These are phyloP conservation scores for Ceriops decandra DNA, from an alignment of 345 rosid species.

Conservation along the genomic window DNA sequence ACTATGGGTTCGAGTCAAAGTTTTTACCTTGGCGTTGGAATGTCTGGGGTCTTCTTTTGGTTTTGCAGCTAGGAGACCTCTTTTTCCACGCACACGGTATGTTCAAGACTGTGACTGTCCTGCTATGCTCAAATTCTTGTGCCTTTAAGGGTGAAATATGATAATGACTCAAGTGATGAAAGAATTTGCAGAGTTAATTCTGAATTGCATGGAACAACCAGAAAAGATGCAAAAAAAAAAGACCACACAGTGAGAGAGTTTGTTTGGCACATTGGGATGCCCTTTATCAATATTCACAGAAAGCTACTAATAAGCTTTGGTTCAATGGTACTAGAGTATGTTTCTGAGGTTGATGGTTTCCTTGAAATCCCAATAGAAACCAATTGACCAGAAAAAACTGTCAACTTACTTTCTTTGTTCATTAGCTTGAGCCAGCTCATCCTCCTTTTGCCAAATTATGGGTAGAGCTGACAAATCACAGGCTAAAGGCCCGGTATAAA, in stretches of 20 bases:
- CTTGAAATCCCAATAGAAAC: too few species aligned
- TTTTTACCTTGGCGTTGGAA: conserved; percentile 31
- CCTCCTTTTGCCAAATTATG: conserved; percentile 33
- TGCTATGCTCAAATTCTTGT: conserved; percentile 34
- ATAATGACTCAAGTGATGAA: background rate
- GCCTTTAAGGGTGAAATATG: conserved; percentile 22
- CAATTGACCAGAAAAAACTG: background rate
- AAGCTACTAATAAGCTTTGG: too few species aligned
- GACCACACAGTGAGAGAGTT: too few species aligned
- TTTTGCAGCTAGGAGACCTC: conserved; percentile 19
- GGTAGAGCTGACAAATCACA: conserved; percentile 61
- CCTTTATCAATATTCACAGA: too few species aligned
- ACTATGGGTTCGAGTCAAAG: background rate
- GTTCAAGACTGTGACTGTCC: conserved; percentile 37
- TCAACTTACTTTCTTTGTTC: conserved; percentile 41
- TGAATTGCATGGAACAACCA: too few species aligned
- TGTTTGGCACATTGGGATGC: too few species aligned
- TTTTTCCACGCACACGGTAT: conserved; percentile 33
- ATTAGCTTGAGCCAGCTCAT: conserved; percentile 28
- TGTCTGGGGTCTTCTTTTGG: conserved; percentile 17
- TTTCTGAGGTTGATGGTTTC: too few species aligned
- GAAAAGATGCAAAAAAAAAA: too few species aligned
- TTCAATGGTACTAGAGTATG: too few species aligned
- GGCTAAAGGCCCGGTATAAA: conserved; percentile 43
- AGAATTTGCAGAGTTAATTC: background rate